Evolutionary conservation across 2,329 filamentous ascomycete species (phyloP).

Genomic region (Emericellopsis cladophorae): DNA sequence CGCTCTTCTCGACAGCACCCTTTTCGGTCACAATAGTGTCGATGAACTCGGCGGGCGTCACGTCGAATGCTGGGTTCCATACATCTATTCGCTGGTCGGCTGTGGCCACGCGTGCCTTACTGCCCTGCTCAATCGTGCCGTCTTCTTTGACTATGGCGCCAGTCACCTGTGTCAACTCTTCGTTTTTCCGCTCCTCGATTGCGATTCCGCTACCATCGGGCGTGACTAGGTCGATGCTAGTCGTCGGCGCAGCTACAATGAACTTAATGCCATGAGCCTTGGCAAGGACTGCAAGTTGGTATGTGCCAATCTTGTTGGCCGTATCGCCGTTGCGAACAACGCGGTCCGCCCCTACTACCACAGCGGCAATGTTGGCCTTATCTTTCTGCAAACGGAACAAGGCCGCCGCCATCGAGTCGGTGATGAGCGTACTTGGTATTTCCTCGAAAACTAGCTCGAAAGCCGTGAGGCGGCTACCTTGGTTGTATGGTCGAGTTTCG

Average conservation of each 20-base stretch:
- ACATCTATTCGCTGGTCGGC: slow-evolving; percentile 69
- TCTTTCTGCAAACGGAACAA: slow-evolving; percentile 55
- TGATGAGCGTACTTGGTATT: slow-evolving; percentile 84
- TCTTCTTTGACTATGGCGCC: slow-evolving; percentile 58
- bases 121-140: slow-evolving; percentile 48
- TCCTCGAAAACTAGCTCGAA: slow-evolving; percentile 93
- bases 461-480: slow-evolving; percentile 86
- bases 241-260: slow-evolving; percentile 86
- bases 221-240: slow-evolving; percentile 81
- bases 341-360: slow-evolving; percentile 89
- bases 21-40: slow-evolving; percentile 91
- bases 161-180: slow-evolving; percentile 75
- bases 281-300: slow-evolving; percentile 82
- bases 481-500: slow-evolving; percentile 95
- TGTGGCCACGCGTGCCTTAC: slow-evolving; percentile 63
- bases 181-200: slow-evolving; percentile 75
- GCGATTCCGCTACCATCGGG: slow-evolving; percentile 66
- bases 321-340: slow-evolving; percentile 96
- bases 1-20: slow-evolving; percentile 69
- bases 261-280: slow-evolving; percentile 84
- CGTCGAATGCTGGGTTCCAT: slow-evolving; percentile 96
- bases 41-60: slow-evolving; percentile 79
- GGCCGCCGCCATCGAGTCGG: slow-evolving; percentile 91
- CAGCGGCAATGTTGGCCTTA: slow-evolving; percentile 61
- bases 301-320: slow-evolving; percentile 97